Evolutionary conservation across 2,329 filamentous ascomycete species (phyloP).

Genomic region (Blastomyces gilchristii): DNA sequence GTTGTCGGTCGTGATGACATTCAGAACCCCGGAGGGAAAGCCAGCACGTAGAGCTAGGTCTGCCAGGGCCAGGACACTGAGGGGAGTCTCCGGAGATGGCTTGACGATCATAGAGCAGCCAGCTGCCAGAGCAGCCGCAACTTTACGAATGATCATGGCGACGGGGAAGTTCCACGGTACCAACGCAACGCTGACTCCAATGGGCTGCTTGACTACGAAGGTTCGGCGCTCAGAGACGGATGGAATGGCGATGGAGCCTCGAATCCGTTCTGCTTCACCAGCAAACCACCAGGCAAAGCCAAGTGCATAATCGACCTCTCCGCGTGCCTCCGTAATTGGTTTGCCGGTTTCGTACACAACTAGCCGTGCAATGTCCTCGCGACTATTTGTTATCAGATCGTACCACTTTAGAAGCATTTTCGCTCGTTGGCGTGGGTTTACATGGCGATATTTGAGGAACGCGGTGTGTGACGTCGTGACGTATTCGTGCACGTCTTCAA

Average conservation of each 20-base stretch:
- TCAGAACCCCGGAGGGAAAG: constrained; percentile 48
- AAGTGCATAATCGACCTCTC: background rate
- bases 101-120: constrained; percentile 16
- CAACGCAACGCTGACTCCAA: background rate
- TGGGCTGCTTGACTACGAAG: background rate
- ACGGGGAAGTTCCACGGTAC: background rate
- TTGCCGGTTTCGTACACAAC: background rate
- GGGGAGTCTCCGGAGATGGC: constrained; percentile 74
- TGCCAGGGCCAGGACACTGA: constrained; percentile 57
- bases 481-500: background rate
- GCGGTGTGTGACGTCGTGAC: background rate
- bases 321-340: background rate
- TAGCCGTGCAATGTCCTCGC: background rate
- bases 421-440: background rate
- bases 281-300: constrained; percentile 1
- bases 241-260: background rate
- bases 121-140: constrained; percentile 22
- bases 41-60: constrained; percentile 14
- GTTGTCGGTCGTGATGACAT: constrained; percentile 59
- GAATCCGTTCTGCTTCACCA: background rate
- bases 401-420: background rate
- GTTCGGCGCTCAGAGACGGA: background rate
- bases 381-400: background rate
- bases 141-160: constrained; percentile 16
- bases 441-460: background rate